Percentiles rank a stretch among this genome's conserved stretches.
Evolutionary conservation across 169 alveolate genomes (phyloP).

Genomic region (Ichthyophthirius multifiliis): DNA sequence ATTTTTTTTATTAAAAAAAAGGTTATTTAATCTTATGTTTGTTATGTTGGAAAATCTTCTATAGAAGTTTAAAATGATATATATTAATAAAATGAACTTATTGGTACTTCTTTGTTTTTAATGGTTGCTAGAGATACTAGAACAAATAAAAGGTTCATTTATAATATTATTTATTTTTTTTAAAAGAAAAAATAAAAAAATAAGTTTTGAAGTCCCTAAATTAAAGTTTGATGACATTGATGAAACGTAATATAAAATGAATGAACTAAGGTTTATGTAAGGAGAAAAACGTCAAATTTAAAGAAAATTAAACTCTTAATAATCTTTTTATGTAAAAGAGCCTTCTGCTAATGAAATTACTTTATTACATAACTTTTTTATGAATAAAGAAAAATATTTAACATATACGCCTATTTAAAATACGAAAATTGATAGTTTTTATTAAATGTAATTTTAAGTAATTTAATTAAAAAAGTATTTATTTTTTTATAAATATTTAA

Average conservation of each 20-base stretch:
- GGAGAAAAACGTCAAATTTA: slow-evolving; percentile 5
- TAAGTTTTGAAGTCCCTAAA: neutral
- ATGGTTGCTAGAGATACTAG: slow-evolving; percentile 50
- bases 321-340: slow-evolving; percentile 10
- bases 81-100: neutral
- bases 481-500: neutral
- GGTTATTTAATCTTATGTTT: slow-evolving; percentile 14
- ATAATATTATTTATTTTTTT: neutral
- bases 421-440: slow-evolving; percentile 12
- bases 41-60: slow-evolving; percentile 34
- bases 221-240: neutral
- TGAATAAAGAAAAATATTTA: neutral
- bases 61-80: slow-evolving; percentile 30
- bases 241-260: no score
- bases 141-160: neutral
- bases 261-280: neutral
- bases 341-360: slow-evolving; percentile 28
- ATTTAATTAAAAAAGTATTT: neutral
- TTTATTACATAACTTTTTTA: slow-evolving; percentile 18
- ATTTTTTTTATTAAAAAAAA: no score
- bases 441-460: slow-evolving; percentile 37
- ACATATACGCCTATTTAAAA: slow-evolving; percentile 2
- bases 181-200: neutral
- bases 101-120: slow-evolving; percentile 24
- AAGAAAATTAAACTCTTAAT: slow-evolving; percentile 1